Evolutionary conservation across 345 rosid genomes (phyloP), one percentile per base, ranked within the genome.

Genomic region (Moricandia moricandioides): DNA sequence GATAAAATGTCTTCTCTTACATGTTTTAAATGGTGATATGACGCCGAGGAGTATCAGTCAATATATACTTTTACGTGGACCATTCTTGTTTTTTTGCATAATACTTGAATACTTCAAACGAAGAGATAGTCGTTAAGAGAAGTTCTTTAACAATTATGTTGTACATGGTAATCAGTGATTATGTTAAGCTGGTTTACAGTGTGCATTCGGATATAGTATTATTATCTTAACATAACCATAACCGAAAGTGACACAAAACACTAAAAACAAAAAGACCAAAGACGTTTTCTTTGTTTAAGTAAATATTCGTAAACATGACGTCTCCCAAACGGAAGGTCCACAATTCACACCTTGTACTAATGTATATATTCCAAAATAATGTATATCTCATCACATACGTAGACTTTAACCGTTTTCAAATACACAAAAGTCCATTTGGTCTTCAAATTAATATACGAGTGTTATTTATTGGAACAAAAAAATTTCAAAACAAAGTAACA

Each of bases 81-180:
- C 14, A 21, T 74, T 66, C 67, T 21, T 67, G 0, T 14, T 11
- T 49, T 49, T 34, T 17, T 7, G 5, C 40, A 11, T 14, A 21
- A 47, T 14, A 1, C 43, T 59, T 75, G 73, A 75, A 47, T 75
- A 30, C 45, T 75, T 67, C 69, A 60, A 74, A 51, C 69, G 34
- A 67, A 45, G 14, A 67, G 26, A 66, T 57, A 39, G 18, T 51
- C 29, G 11, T 57, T 56, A 26, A n/a, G 37, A 61, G 49, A 1
- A 0, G 5, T 72, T 26, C n/a, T 35, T 31, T 24, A 24, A 10
- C 29, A 21, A 26, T 34, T 72, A 62, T 10, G 62, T 34, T 62
- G 10, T 51, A 13, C 5, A 14, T 5, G n/a, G 10, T 47, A 47
- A 30, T 30, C 49, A 31, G 9, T 57, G 56, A 39, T 57, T 0